phyloP scores from a whole-genome alignment of 257 asterid species.

The Plantago ovata region DNA sequence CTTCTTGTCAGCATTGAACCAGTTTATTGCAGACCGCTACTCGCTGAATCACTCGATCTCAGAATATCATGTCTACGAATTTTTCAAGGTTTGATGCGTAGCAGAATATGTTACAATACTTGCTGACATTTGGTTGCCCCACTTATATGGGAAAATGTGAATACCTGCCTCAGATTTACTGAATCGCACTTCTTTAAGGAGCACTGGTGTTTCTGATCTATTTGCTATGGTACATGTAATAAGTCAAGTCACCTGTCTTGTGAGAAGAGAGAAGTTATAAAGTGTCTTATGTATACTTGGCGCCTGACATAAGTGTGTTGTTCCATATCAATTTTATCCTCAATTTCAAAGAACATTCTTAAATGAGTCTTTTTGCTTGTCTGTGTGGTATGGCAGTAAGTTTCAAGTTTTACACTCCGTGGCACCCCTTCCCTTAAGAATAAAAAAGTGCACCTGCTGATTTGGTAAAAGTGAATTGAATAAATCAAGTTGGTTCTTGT shows the following conservation, averaged over 20 bases:
- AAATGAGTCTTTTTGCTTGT: no score
- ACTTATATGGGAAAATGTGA: not conserved
- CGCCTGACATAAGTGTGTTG: no score
- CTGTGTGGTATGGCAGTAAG: no score
- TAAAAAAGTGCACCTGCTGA: no score
- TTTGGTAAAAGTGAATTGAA: no score
- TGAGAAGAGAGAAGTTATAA: not conserved
- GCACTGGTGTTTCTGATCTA: not conserved
- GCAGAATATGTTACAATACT: not conserved
- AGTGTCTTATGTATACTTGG: not conserved
- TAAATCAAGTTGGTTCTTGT: no score
- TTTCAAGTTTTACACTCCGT: no score
- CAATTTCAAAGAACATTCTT: no score
- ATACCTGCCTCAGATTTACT: not conserved
- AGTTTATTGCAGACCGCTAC: conserved; percentile 46
- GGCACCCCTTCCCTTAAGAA: no score
- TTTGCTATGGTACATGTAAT: not conserved
- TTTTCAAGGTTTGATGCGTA: conserved; percentile 60
- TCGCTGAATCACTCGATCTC: conserved; percentile 37
- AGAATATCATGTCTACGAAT: conserved; percentile 74
- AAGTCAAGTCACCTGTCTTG: not conserved
- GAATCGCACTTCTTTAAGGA: not conserved
- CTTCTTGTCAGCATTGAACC: conserved; percentile 53
- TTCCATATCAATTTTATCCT: no score
- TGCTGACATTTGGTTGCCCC: not conserved